These are phyloP conservation scores for Crassisporium funariophilum DNA, from an alignment of 768 basidiomycete species.

Conservation along the genomic window DNA sequence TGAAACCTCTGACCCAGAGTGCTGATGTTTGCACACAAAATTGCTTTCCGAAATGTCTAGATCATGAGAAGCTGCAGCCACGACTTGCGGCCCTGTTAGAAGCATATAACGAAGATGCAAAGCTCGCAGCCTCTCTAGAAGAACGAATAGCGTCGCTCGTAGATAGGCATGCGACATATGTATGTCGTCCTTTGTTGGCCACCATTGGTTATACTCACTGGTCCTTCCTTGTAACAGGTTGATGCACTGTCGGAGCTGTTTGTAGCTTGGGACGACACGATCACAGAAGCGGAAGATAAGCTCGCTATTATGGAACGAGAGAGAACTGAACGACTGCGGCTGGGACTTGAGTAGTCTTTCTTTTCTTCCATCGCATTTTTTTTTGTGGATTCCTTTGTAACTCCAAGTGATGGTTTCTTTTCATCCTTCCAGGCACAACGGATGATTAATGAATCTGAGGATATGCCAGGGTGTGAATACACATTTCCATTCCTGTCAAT, in stretches of 20 bases:
- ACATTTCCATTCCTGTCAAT: too few species aligned
- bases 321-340: slow-evolving; percentile 55
- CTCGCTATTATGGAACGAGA: slow-evolving; percentile 60
- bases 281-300: slow-evolving; percentile 67
- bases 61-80: slow-evolving; percentile 66
- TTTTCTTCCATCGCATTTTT: too few species aligned
- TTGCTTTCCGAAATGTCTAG: too few species aligned
- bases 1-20: too few species aligned
- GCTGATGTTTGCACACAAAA: too few species aligned
- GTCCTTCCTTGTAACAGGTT: slow-evolving; percentile 46
- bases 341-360: slow-evolving; percentile 54
- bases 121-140: slow-evolving; percentile 63
- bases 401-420: too few species aligned
- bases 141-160: slow-evolving; percentile 64
- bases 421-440: too few species aligned
- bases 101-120: slow-evolving; percentile 61
- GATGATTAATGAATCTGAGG: too few species aligned
- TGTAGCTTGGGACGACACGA: slow-evolving; percentile 80
- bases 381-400: too few species aligned
- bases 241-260: slow-evolving; percentile 84
- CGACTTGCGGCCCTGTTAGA: slow-evolving; percentile 62
- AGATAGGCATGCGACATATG: slow-evolving; percentile 71
- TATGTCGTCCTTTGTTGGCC: slow-evolving; percentile 33
- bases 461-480: too few species aligned
- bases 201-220: not conserved